Conservation (phyloP, 2,329 filamentous ascomycete genomes). For the Leptographium procerum region DNA sequence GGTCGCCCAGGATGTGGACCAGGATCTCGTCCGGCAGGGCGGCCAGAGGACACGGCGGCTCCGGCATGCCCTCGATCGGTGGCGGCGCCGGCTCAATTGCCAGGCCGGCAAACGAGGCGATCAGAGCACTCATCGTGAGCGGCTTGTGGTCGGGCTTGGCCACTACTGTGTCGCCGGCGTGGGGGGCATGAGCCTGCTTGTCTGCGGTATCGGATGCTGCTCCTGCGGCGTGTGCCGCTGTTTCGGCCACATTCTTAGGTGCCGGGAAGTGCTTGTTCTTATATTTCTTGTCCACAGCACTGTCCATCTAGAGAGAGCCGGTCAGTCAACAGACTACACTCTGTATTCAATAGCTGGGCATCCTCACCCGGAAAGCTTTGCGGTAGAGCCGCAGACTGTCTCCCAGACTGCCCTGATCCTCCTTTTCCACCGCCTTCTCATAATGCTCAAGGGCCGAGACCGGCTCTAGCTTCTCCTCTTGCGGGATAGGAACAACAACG, state of each 20-base stretch:
- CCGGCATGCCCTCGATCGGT: slow-evolving; percentile 56
- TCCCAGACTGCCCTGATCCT: slow-evolving; percentile 72
- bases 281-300: slow-evolving; percentile 73
- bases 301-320: slow-evolving; percentile 54
- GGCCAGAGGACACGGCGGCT: slow-evolving; percentile 72
- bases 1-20: slow-evolving; percentile 60
- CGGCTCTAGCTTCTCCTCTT: slow-evolving; percentile 31
- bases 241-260: too few relatives aligned
- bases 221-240: not conserved
- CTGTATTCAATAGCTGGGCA: not conserved
- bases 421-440: slow-evolving; percentile 81
- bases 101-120: slow-evolving; percentile 61
- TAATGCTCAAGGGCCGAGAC: slow-evolving; percentile 82
- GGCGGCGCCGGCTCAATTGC: slow-evolving; percentile 58
- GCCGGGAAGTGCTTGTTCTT: slow-evolving; percentile 83
- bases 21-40: slow-evolving; percentile 74
- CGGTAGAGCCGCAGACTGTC: slow-evolving; percentile 84
- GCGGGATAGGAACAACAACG: not conserved
- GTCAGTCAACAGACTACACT: not conserved
- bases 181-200: slow-evolving; percentile 26
- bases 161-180: slow-evolving; percentile 25
- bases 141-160: slow-evolving; percentile 44
- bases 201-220: slow-evolving; percentile 18
- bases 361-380: slow-evolving; percentile 68
- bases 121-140: slow-evolving; percentile 53